These are phyloP conservation scores for Aspergillus mulundensis DNA, from an alignment of 495 filamentous ascomycete species.

Conservation along the genomic window DNA sequence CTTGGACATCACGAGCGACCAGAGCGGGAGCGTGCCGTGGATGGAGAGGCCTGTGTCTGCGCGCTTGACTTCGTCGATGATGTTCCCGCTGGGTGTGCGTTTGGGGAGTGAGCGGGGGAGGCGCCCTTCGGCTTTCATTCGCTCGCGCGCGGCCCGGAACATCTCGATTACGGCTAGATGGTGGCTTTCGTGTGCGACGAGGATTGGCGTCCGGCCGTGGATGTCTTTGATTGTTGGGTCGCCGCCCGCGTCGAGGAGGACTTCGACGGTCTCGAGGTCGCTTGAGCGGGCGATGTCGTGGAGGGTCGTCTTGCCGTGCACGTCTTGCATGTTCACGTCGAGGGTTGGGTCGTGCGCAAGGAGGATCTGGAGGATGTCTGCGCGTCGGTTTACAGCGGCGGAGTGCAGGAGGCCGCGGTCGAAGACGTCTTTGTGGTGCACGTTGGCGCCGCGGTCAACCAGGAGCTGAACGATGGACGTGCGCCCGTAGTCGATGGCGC, in stretches of 20 bases:
- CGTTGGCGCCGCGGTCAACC: not conserved
- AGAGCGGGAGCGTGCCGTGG: slow-evolving; percentile 1
- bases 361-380: not conserved
- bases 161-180: not conserved
- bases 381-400: slow-evolving; percentile 1
- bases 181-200: slow-evolving; percentile 4
- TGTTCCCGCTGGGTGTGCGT: not conserved
- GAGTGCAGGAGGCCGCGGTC: slow-evolving; percentile 2
- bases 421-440: slow-evolving; percentile 12
- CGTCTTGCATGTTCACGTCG: slow-evolving; percentile 9
- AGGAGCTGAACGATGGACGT: slow-evolving; percentile 6
- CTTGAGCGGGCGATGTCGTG: slow-evolving; percentile 1
- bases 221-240: slow-evolving; percentile 9
- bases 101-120: not conserved
- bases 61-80: not conserved
- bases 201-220: slow-evolving; percentile 8
- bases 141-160: not conserved
- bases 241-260: slow-evolving; percentile 6
- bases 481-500: not conserved
- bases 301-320: slow-evolving; percentile 5
- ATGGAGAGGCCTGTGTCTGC: not conserved
- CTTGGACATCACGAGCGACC: not conserved
- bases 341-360: not conserved
- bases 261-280: not conserved
- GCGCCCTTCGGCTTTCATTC: not conserved